Percentiles rank a stretch among this genome's conserved stretches.
phyloP scores from a whole-genome alignment of 495 filamentous ascomycete species.

The Hypoxylon fuscum region DNA sequence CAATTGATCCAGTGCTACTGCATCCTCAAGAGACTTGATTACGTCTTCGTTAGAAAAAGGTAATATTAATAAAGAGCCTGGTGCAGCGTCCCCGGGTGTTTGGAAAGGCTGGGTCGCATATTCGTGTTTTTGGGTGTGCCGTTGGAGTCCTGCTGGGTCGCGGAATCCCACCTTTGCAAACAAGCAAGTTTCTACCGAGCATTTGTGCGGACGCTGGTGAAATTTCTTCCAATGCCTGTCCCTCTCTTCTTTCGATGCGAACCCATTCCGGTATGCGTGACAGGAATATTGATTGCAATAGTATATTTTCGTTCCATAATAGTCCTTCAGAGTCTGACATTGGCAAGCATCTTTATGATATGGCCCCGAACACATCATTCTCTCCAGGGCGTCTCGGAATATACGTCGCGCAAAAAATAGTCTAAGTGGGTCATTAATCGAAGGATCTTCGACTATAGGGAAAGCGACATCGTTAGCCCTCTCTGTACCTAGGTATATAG shows the following conservation, averaged over 20 bases:
- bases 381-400: constrained; percentile 15
- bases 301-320: constrained; percentile 22
- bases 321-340: neutral
- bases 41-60: no score
- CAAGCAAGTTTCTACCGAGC: constrained; percentile 1
- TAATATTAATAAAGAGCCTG: no score
- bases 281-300: constrained; percentile 27
- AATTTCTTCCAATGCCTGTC: constrained; percentile 12
- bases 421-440: constrained; percentile 12
- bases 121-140: neutral
- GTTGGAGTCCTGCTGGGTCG: constrained; percentile 3
- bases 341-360: constrained; percentile 5
- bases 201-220: constrained; percentile 19
- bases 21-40: neutral
- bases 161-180: constrained; percentile 24
- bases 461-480: neutral
- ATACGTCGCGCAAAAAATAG: constrained; percentile 8
- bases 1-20: constrained; percentile 1
- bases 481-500: neutral
- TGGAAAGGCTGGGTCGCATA: constrained; percentile 1
- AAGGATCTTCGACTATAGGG: neutral
- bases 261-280: constrained; percentile 16
- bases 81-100: neutral
- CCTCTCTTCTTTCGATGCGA: constrained; percentile 2
- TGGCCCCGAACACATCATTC: constrained; percentile 2